Conservation (phyloP, 768 basidiomycete genomes). For the Hypholoma sublateritium region DNA sequence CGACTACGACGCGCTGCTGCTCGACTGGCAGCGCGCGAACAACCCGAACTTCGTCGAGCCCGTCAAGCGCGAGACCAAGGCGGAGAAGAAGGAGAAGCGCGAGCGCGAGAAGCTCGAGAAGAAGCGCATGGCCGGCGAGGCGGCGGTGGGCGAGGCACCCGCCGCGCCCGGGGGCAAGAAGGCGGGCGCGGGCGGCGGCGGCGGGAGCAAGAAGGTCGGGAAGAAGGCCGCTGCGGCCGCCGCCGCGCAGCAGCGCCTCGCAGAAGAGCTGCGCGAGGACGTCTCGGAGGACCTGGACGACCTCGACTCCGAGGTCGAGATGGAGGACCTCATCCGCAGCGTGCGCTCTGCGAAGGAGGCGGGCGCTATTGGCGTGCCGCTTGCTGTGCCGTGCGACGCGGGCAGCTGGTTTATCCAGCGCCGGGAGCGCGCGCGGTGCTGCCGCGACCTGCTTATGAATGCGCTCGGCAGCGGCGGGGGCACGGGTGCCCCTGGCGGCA, state of each 20-base stretch:
- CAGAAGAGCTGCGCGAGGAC: conserved; percentile 32
- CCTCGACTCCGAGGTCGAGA: conserved; percentile 82
- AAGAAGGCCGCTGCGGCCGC: not conserved
- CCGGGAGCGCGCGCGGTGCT: conserved; percentile 62
- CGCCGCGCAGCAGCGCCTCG: not conserved
- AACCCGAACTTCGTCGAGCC: conserved; percentile 90
- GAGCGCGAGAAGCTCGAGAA: conserved; percentile 83
- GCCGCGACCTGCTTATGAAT: conserved; percentile 56
- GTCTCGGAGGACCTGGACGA: conserved; percentile 72
- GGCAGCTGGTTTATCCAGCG: conserved; percentile 83
- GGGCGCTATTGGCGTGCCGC: conserved; percentile 60
- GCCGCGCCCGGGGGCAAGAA: not conserved
- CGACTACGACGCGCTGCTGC: conserved; percentile 80
- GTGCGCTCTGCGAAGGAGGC: conserved; percentile 55
- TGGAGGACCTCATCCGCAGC: conserved; percentile 69
- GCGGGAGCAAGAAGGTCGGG: conserved; percentile 14
- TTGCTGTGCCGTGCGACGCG: conserved; percentile 73
- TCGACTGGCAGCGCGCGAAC: conserved; percentile 88
- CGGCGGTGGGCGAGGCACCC: conserved; percentile 50
- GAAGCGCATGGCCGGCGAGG: conserved; percentile 70
- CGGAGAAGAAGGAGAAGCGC: conserved; percentile 83
- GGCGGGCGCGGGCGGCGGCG: conserved; percentile 30
- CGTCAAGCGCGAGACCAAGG: conserved; percentile 82
- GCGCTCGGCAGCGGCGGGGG: conserved; percentile 46
- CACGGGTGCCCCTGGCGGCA: conserved; percentile 20